A percentile compares a stretch with the other conserved stretches of the same genome.
phyloP scores from a whole-genome alignment of 495 filamentous ascomycete species.

The Pseudevernia furfuracea region DNA sequence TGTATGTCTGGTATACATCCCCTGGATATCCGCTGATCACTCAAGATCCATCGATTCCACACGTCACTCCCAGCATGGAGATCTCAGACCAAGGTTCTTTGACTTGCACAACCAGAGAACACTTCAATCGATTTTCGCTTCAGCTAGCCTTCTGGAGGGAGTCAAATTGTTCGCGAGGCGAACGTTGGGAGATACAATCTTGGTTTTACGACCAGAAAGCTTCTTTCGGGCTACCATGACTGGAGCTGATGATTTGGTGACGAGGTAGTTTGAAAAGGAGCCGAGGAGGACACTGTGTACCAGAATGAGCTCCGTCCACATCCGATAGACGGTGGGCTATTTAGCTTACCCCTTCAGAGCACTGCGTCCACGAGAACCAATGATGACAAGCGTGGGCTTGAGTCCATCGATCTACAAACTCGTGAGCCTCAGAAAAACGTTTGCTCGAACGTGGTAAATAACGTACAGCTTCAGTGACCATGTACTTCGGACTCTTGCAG shows the following conservation, averaged over 20 bases:
- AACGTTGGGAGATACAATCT: constrained; percentile 53
- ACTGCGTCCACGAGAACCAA: constrained; percentile 82
- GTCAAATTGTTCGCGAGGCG: constrained; percentile 66
- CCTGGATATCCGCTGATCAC: not conserved
- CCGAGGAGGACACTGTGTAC: constrained; percentile 70
- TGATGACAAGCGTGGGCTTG: constrained; percentile 84
- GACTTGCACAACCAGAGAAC: not conserved
- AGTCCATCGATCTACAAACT: constrained; percentile 69
- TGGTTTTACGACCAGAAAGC: constrained; percentile 59
- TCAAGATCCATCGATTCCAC: not conserved
- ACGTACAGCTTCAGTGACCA: constrained; percentile 71
- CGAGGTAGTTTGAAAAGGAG: constrained; percentile 93
- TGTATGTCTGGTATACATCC: not conserved
- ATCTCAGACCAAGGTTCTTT: not conserved
- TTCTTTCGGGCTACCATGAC: constrained; percentile 87
- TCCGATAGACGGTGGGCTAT: not conserved
- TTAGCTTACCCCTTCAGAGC: constrained; percentile 76
- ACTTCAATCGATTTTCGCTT: constrained; percentile 13
- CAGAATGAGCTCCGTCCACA: constrained; percentile 18
- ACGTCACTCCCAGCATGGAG: not conserved
- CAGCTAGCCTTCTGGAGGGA: constrained; percentile 26
- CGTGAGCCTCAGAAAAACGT: constrained; percentile 23
- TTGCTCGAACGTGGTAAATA: constrained; percentile 1
- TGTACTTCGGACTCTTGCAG: constrained; percentile 87
- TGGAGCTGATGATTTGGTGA: constrained; percentile 92